These are phyloP conservation scores for Phytophthora hibernalis DNA, from an alignment of 352 stramenopile species.

Conservation along the genomic window DNA sequence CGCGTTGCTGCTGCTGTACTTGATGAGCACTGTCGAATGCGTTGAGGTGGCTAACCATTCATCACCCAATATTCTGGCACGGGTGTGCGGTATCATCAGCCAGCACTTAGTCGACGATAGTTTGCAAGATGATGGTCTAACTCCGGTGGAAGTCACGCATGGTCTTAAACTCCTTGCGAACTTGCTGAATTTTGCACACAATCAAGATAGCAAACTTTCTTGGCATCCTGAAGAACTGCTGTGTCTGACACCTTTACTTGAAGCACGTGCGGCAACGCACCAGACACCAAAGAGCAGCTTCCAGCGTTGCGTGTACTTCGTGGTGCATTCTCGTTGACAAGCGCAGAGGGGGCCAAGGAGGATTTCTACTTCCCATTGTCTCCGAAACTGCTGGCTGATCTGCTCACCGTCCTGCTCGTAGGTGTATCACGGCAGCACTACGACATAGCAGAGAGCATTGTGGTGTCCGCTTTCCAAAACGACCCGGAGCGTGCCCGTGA, in stretches of 20 bases:
- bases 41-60: conserved; percentile 18
- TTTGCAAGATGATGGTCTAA: conserved; percentile 17
- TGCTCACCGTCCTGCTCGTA: conserved; percentile 73
- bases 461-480: conserved; percentile 62
- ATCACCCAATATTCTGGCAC: conserved; percentile 23
- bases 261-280: conserved; percentile 39
- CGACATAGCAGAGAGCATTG: conserved; percentile 47
- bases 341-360: background rate
- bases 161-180: conserved; percentile 63
- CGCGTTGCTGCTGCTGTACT: conserved; percentile 35
- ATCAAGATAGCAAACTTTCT: conserved; percentile 21
- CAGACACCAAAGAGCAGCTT: conserved; percentile 56
- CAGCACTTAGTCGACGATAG: conserved; percentile 11
- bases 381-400: conserved; percentile 59
- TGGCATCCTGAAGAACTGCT: conserved; percentile 48
- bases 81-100: conserved; percentile 12
- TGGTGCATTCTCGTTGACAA: conserved; percentile 39
- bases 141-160: conserved; percentile 22
- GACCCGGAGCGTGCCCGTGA: conserved; percentile 41
- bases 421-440: conserved; percentile 48
- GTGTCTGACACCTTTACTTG: conserved; percentile 37
- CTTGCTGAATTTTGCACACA: conserved; percentile 41
- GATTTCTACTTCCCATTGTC: conserved; percentile 57
- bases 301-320: conserved; percentile 47
- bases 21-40: conserved; percentile 33